These are phyloP conservation scores for Fusarium stilboides DNA, from an alignment of 2,329 filamentous ascomycete genomes.

Conservation along the genomic window DNA sequence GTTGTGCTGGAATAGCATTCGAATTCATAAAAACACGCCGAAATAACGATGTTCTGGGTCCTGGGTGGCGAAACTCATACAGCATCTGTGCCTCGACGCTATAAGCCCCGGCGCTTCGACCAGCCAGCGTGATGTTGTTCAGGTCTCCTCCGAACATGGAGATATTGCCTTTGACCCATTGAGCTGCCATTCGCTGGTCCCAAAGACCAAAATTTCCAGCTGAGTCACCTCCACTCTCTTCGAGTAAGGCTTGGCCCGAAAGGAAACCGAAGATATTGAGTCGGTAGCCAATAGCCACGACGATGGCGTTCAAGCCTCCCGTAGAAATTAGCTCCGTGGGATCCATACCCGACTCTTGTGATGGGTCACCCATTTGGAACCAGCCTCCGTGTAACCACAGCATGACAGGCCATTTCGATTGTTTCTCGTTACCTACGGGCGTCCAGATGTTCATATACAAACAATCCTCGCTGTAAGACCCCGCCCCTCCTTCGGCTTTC, in stretches of 20 bases:
- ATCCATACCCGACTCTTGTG: no score
- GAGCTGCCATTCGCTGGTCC: background rate
- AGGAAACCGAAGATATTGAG: background rate
- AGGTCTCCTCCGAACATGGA: background rate
- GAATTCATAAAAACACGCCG: background rate
- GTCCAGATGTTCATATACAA: slow-evolving; percentile 10
- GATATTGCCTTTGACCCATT: background rate
- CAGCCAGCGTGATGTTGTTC: background rate
- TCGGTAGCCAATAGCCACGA: background rate
- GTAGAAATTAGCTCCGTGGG: background rate
- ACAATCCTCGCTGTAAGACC: background rate
- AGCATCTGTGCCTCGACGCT: background rate
- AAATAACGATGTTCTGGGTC: background rate
- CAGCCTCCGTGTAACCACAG: slow-evolving; percentile 2
- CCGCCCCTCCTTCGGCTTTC: background rate
- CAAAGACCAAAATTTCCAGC: background rate
- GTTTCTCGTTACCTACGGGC: background rate
- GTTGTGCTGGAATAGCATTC: background rate
- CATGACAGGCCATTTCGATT: background rate
- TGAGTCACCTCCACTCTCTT: background rate
- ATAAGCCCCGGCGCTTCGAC: slow-evolving; percentile 1
- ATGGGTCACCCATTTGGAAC: background rate
- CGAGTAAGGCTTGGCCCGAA: background rate
- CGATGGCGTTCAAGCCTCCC: background rate
- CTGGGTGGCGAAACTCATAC: background rate